Percentiles rank a stretch among this genome's conserved stretches.
Conservation (phyloP, 257 asterid genomes). For the Solanum corneliomulleri region DNA sequence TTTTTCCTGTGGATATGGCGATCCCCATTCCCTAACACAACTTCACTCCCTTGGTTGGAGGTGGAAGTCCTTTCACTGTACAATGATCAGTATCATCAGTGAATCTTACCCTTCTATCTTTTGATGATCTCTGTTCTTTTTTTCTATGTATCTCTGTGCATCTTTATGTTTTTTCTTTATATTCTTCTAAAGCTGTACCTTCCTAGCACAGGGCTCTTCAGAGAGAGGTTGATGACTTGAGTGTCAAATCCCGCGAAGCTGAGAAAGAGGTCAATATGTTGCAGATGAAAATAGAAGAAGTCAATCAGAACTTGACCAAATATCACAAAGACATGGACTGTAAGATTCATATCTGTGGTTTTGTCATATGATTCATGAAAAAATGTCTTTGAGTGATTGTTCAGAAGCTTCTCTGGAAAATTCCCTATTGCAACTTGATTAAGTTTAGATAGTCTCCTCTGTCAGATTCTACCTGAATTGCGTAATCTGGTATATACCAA, state of each 20-base stretch:
- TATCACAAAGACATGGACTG: constrained; percentile 68
- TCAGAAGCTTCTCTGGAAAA: not conserved
- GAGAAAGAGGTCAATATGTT: constrained; percentile 67
- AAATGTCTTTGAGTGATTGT: not conserved
- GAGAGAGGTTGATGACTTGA: constrained; percentile 68
- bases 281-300: constrained; percentile 75
- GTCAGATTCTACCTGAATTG: not conserved
- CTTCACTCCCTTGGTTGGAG: not conserved
- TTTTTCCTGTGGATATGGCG: not conserved
- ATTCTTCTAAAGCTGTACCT: constrained; percentile 6
- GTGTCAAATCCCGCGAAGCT: constrained; percentile 66
- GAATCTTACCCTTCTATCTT: not conserved
- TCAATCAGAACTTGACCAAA: constrained; percentile 55
- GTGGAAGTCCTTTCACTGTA: not conserved
- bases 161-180: not conserved
- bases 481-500: not conserved
- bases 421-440: not conserved
- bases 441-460: not conserved
- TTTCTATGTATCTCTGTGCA: not conserved
- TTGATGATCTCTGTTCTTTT: not conserved
- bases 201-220: constrained; percentile 47
- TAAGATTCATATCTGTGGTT: constrained; percentile 24
- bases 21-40: not conserved
- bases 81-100: not conserved
- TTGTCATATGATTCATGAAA: not conserved